Conservation (phyloP, 2,329 filamentous ascomycete species). For the Calonectria pauciramosa region DNA sequence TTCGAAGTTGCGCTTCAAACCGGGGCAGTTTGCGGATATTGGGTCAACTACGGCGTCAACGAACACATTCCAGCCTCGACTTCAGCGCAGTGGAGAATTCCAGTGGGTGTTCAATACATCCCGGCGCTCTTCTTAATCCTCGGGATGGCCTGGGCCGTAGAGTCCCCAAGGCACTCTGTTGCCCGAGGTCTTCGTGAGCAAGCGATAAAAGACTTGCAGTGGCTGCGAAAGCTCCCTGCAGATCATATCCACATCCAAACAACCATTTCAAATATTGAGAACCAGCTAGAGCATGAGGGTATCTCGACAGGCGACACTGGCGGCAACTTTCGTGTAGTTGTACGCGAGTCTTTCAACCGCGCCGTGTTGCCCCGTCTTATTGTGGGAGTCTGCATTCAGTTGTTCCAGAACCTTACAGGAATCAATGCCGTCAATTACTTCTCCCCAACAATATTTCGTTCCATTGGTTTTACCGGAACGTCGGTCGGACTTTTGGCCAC, state of each 20-base stretch:
- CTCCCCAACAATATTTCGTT: conserved; percentile 73
- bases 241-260: conserved; percentile 29
- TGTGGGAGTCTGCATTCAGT: conserved; percentile 64
- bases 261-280: conserved; percentile 29
- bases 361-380: conserved; percentile 65
- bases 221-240: conserved; percentile 29
- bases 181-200: conserved; percentile 16
- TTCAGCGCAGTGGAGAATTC: conserved; percentile 57
- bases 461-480: conserved; percentile 71
- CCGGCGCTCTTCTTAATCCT: conserved; percentile 43
- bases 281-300: conserved; percentile 31
- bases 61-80: conserved; percentile 30
- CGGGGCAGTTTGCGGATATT: conserved; percentile 64
- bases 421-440: conserved; percentile 78
- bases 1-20: conserved; percentile 66
- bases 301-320: conserved; percentile 8
- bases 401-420: conserved; percentile 54
- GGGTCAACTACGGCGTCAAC: conserved; percentile 44
- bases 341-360: conserved; percentile 23
- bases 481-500: conserved; percentile 72
- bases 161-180: conserved; percentile 49
- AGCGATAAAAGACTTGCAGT: conserved; percentile 27
- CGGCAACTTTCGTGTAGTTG: conserved; percentile 5
- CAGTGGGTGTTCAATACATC: conserved; percentile 48
- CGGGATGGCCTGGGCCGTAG: conserved; percentile 48